A percentile compares a stretch with the other conserved stretches of the same genome.
Conservation (phyloP, 345 rosid species). For the Cardamine occulta region DNA sequence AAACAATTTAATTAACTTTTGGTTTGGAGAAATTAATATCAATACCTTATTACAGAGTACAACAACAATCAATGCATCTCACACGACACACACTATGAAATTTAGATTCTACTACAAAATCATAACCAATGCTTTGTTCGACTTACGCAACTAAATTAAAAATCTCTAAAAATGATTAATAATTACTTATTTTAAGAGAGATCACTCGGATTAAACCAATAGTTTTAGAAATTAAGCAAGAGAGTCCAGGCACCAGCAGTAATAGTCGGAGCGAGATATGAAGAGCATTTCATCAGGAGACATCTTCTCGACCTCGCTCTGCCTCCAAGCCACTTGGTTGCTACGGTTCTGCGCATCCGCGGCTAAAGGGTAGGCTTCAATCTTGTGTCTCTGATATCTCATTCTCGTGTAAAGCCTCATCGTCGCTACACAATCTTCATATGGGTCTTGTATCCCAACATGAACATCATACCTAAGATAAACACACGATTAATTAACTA, state of each 20-base stretch:
- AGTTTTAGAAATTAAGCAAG: slow-evolving; percentile 15
- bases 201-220: background rate
- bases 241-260: slow-evolving; percentile 94
- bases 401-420: slow-evolving; percentile 92
- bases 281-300: slow-evolving; percentile 68
- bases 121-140: slow-evolving; percentile 27
- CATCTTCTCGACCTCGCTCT: slow-evolving; percentile 82
- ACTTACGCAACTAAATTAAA: background rate
- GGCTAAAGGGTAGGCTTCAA: slow-evolving; percentile 67
- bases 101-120: slow-evolving; percentile 11
- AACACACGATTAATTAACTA: background rate
- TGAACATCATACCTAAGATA: slow-evolving; percentile 72
- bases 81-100: background rate
- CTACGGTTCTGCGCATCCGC: slow-evolving; percentile 77
- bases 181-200: too few relatives aligned
- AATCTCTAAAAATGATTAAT: too few relatives aligned
- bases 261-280: slow-evolving; percentile 80
- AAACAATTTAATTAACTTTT: background rate
- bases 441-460: slow-evolving; percentile 76
- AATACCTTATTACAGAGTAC: slow-evolving; percentile 18
- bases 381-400: slow-evolving; percentile 68
- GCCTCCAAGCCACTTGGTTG: slow-evolving; percentile 79
- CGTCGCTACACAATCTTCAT: slow-evolving; percentile 83
- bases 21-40: background rate
- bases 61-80: slow-evolving; percentile 9